Conservation (phyloP, 805 yeast species). For the Scheffersomyces stipitis region DNA sequence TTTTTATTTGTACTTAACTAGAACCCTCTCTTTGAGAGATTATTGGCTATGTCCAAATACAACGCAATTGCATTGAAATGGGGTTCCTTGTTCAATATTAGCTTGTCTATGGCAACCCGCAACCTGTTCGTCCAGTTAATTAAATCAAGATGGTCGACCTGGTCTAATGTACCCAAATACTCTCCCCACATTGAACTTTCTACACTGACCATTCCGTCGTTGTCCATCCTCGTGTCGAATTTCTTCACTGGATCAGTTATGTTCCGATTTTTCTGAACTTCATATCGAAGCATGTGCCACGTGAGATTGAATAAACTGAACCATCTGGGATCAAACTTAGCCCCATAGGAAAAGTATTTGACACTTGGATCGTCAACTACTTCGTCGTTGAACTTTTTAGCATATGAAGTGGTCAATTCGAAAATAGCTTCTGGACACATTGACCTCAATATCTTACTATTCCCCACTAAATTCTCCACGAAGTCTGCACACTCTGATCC, state of each 20-base stretch:
- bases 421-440: slow-evolving; percentile 43
- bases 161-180: slow-evolving; percentile 72
- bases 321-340: slow-evolving; percentile 63
- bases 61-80: slow-evolving; percentile 66
- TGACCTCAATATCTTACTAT: slow-evolving; percentile 13
- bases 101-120: slow-evolving; percentile 36
- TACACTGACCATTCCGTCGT: slow-evolving; percentile 86
- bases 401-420: slow-evolving; percentile 61
- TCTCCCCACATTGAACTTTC: slow-evolving; percentile 81
- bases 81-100: slow-evolving; percentile 30
- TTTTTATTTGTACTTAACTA: slow-evolving; percentile 18
- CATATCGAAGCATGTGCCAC: slow-evolving; percentile 57
- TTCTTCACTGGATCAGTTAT: too few species aligned
- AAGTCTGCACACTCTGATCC: slow-evolving; percentile 85
- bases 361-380: slow-evolving; percentile 61
- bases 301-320: slow-evolving; percentile 60
- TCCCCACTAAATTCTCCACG: slow-evolving; percentile 38
- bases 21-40: slow-evolving; percentile 57
- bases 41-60: slow-evolving; percentile 66
- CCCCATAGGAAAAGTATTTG: slow-evolving; percentile 81
- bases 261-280: slow-evolving; percentile 9
- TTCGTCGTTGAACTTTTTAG: slow-evolving; percentile 53
- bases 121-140: slow-evolving; percentile 75
- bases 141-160: slow-evolving; percentile 82
- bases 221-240: slow-evolving; percentile 39